These are phyloP conservation scores for Pseudogymnoascus sp. DNA, from an alignment of 2,329 filamentous ascomycete species.

Conservation along the genomic window DNA sequence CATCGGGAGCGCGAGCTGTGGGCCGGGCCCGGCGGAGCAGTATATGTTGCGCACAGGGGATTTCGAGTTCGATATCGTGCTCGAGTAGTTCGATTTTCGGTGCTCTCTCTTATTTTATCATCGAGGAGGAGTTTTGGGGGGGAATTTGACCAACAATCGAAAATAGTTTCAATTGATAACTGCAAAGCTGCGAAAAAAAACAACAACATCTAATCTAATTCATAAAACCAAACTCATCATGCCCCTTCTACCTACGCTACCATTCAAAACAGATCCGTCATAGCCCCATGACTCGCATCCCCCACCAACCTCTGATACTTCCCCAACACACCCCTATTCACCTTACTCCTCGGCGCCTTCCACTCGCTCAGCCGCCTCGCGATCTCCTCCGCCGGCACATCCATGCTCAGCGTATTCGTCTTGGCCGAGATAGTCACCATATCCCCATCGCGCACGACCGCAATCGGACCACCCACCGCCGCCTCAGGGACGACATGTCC, in stretches of 20 bases:
- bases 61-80: conserved; percentile 9
- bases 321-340: conserved; percentile 75
- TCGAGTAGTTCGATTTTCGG: too few species aligned
- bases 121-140: too few species aligned
- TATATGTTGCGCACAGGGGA: conserved; percentile 36
- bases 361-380: conserved; percentile 53
- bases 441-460: conserved; percentile 72
- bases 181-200: too few species aligned
- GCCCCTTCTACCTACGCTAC: too few species aligned
- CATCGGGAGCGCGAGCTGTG: conserved; percentile 53
- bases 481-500: conserved; percentile 91
- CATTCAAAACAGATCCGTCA: conserved; percentile 64
- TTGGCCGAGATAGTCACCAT: conserved; percentile 79
- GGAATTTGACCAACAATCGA: too few species aligned
- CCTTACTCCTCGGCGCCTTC: conserved; percentile 61
- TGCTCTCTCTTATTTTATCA: too few species aligned
- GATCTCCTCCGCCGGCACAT: conserved; percentile 59
- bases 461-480: conserved; percentile 80
- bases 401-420: conserved; percentile 62
- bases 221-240: neutral
- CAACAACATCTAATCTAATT: too few species aligned
- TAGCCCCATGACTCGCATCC: conserved; percentile 83
- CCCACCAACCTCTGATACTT: conserved; percentile 86
- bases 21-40: conserved; percentile 44
- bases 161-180: too few species aligned